Base-by-base conservation (phyloP, 2,329 filamentous ascomycete genomes). In the Aspergillus fumigatiaffinis region DNA sequence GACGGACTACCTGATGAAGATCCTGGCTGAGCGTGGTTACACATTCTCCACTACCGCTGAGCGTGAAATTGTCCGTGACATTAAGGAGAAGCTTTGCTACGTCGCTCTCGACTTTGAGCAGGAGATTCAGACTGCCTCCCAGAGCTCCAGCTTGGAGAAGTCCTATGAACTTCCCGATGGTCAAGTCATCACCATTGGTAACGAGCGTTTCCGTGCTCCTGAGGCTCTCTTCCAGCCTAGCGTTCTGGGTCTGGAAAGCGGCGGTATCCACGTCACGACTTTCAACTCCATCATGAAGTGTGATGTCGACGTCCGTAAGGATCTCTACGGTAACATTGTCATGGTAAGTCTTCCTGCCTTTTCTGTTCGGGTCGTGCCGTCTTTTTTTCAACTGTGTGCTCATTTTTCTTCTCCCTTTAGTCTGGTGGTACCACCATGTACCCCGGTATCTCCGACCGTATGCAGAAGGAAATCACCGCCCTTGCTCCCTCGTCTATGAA, bases 261-360 rank as follows among this genome's bases (percentile, higher is more conserved):
- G 93, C 77, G 94, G 94, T 83, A 97, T 99, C 82, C 94, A 97
- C 84, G 92, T 96, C 78, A 97, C 93, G 78, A 97, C 94, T 73
- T 97, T 97, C 91, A 97, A 97, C 90, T 97, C 94, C 75, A 97
- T 99, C 89, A 97, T 97, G 92, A 99, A 99, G 90, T 97, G 94
- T 82, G 94, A 99, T 82, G 92, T 99, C 80, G 94, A 99, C 80
- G 94, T 99, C 82, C 91, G 94, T 85, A 97, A 97, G 89, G 94
- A 97, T 81, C 88, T 99, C 70, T 99, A 99, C 82, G 92, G 92
- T 80, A 99, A 99, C 89, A 97, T 99, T 77, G 94, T 99, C 84
- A 97, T 97, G 94, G 92, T 97, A 88, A 69, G 91, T 84, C 65
- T 25, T 41, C 3, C 29, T 46, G 3, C 28, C 35, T 38, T 38